These are phyloP conservation scores for Hypomyces rosellus DNA, from an alignment of 2,329 filamentous ascomycete genomes.

Conservation along the genomic window DNA sequence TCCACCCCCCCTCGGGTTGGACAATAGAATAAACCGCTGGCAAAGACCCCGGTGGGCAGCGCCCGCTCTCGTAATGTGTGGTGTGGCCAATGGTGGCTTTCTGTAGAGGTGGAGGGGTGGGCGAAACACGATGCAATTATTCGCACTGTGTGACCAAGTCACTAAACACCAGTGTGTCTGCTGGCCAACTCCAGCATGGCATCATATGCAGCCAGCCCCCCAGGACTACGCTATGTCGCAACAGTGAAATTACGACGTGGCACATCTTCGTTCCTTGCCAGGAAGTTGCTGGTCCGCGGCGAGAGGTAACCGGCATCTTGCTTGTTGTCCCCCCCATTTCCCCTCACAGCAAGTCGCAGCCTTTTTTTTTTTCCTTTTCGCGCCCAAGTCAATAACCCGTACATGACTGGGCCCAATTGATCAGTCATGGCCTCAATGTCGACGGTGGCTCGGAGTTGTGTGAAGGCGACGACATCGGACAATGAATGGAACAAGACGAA, in stretches of 20 bases:
- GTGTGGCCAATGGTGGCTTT: background rate
- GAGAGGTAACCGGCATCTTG: background rate
- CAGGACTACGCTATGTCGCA: constrained; percentile 7
- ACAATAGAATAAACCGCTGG: background rate
- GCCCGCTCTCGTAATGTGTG: background rate
- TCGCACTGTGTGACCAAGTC: constrained; percentile 11
- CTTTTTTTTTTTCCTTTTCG: background rate
- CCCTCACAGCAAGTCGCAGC: background rate
- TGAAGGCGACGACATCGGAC: too few species aligned
- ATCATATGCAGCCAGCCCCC: constrained; percentile 11
- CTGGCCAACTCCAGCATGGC: constrained; percentile 7
- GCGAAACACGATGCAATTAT: background rate
- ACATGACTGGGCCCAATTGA: too few species aligned
- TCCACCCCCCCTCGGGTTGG: background rate
- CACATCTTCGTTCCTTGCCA: constrained; percentile 8
- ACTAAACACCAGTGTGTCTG: constrained; percentile 7
- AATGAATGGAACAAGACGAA: too few species aligned
- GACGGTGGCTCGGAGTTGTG: too few species aligned
- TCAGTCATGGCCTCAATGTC: too few species aligned
- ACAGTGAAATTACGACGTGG: constrained; percentile 14
- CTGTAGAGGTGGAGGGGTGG: background rate
- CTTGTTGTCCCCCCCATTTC: background rate
- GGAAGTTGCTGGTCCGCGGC: constrained; percentile 3
- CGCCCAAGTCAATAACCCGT: background rate
- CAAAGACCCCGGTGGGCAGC: background rate